Base-by-base conservation (phyloP, 2,329 filamentous ascomycete genomes). In the Periconia sp. region DNA sequence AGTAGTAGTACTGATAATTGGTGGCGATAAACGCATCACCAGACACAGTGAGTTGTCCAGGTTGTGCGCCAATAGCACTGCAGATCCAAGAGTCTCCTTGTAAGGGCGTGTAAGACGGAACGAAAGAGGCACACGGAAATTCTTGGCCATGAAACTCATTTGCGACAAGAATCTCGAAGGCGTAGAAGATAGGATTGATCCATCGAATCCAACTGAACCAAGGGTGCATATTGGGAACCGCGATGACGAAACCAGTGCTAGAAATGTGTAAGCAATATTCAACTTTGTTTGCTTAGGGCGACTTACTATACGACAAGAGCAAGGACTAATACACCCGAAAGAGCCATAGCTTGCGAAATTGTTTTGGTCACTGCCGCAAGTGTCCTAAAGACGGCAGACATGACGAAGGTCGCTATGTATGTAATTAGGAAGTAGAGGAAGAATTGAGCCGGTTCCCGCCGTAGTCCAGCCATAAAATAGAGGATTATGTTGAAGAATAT, bases 401-500 rank as follows among this genome's bases (percentile, higher is more conserved):
- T 94, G 42, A 77, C 77, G 38, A 87, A 76, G 0, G 81, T 84
- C 3, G 73, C 78, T 24, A 77, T 74, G 32, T 66, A 67, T 2
- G 61, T 55, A 79, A 80, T 62, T 90, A 61, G 75, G 51, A 91
- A 73, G 78, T 88, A 95, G 69, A 89, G 84, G 77, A 96, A 96
- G 76, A 94, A 96, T 1, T 85, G 74, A 1, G 84, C 86, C 0
- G 88, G 73, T 36, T 86, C 84, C 26, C 88, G 80, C 33, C 87
- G 81, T 19, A 96, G 74, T 49, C 89, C 86, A 0, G 88, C 85
- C 80, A 96, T 84, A 70, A 96, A 96, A 73, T 96, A 96, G 4
- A 96, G 70, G 1, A 83, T 79, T 13, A 91, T 50, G 66, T 95
- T 94, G 75, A 95, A 95, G 4, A 82, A 70, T 44, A 91, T 76